A percentile compares a stretch with the other conserved stretches of the same genome.
These are phyloP conservation scores for Geotrichum ghanense DNA, from an alignment of 805 yeast species.

Conservation along the genomic window DNA sequence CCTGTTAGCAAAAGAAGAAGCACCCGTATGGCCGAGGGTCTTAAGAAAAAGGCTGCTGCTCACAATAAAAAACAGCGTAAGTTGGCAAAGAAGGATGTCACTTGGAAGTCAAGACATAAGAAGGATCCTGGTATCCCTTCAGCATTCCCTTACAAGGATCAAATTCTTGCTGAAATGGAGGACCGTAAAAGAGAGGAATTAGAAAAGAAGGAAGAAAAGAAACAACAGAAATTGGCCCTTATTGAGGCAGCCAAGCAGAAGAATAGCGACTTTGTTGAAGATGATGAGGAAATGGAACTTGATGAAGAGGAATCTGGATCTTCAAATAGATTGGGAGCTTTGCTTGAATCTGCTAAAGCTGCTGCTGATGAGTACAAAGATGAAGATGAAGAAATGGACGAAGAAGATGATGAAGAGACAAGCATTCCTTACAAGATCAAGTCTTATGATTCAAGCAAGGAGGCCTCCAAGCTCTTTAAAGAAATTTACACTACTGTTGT, in stretches of 20 bases:
- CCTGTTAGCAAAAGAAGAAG: conserved; percentile 25
- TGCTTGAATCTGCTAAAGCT: conserved; percentile 78
- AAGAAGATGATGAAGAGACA: conserved; percentile 45
- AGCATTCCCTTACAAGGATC: conserved; percentile 87
- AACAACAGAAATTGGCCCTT: conserved; percentile 19
- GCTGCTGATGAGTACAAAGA: conserved; percentile 64
- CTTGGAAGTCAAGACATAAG: conserved; percentile 78
- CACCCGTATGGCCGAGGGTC: conserved; percentile 94
- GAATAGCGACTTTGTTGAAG: conserved; percentile 29
- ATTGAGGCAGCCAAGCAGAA: conserved; percentile 17
- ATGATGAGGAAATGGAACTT: conserved; percentile 28
- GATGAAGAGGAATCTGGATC: conserved; percentile 27
- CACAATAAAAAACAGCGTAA: conserved; percentile 79
- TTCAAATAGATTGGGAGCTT: conserved; percentile 60
- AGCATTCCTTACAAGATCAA: conserved; percentile 39
- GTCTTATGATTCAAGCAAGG: conserved; percentile 30
- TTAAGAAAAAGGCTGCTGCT: conserved; percentile 90
- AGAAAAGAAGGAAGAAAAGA: conserved; percentile 28
- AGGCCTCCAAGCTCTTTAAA: conserved; percentile 69
- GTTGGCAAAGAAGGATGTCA: conserved; percentile 72
- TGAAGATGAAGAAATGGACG: conserved; percentile 33
- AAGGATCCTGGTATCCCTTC: conserved; percentile 95
- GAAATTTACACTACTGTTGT: conserved; percentile 88
- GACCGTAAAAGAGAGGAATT: conserved; percentile 36
- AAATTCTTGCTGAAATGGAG: conserved; percentile 44